Base-by-base conservation (phyloP, 768 basidiomycete species). In the Gymnopilus junonius region DNA sequence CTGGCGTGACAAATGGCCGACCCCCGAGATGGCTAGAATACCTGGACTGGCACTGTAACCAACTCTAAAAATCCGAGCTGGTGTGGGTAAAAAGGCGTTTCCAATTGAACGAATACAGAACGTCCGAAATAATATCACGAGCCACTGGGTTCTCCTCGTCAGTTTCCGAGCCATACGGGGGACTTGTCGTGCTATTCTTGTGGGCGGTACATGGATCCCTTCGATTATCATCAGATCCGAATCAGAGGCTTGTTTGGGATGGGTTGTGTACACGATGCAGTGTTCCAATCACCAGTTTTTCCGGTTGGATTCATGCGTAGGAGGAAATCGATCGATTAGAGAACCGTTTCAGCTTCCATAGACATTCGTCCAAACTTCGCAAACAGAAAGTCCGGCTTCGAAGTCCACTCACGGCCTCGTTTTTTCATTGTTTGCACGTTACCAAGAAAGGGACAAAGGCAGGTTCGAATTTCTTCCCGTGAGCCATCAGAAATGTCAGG, bases 81-180 rank as follows among this genome's bases (percentile, higher is more conserved):
- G 54, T 55, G 54, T 55, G 54, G 54, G 54, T 55, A 55, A 51
- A 11, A 42, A 10, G 21, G 8, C 3, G 8, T 20, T 51, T 32
- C 48, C 48, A n/a, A 11, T 32, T 3, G 45, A n/a, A 32, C 4
- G 15, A 32, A 51, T n/a, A 17, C 15, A 51, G 48, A 29, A 17
- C 17, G n/a, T 51, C 48, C 29, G 29, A n/a, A 8, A 14, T 32
- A 29, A 20, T 32, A 29, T 51, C 48, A 29, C 48, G 3, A 11
- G 48, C 31, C n/a, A n/a, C 27, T 40, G 27, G 34, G 20, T 39
- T 15, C 31, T 25, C 43, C 31, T 25, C 43, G 43, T 48, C n/a
- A 58, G 21, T 48, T 45, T 58, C 57, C 57, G 57, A 45, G 43
- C 14, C 43, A 27, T 45, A 23, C 57, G 57, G 57, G 57, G 57